phyloP scores from a whole-genome alignment of 2,329 filamentous ascomycete genomes.

The Fusarium redolens region DNA sequence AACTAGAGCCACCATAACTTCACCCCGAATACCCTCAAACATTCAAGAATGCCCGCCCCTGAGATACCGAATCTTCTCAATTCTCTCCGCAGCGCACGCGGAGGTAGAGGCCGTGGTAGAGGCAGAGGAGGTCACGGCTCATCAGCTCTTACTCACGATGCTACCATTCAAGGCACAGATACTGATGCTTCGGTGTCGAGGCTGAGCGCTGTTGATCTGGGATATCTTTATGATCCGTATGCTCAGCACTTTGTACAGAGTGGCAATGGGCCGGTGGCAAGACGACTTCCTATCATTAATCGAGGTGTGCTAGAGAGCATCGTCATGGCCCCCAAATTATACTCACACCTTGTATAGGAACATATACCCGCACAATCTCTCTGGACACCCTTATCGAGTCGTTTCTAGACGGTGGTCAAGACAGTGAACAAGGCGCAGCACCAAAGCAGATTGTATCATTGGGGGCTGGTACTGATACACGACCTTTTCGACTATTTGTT shows the following conservation, averaged over 20 bases:
- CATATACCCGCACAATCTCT: conserved; percentile 88
- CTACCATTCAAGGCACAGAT: conserved; percentile 87
- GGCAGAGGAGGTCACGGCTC: conserved; percentile 50
- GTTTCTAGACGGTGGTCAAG: conserved; percentile 68
- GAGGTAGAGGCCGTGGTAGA: conserved; percentile 47
- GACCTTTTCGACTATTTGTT: conserved; percentile 80
- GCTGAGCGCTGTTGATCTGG: conserved; percentile 85
- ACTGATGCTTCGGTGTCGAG: conserved; percentile 90
- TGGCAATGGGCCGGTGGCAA: conserved; percentile 59
- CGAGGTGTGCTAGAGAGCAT: conserved; percentile 69
- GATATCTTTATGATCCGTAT: conserved; percentile 87
- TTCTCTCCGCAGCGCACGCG: conserved; percentile 60
- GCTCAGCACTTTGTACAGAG: conserved; percentile 74
- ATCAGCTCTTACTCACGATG: conserved; percentile 67
- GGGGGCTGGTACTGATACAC: conserved; percentile 93
- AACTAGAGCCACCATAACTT: not conserved
- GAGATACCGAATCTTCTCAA: conserved; percentile 81
- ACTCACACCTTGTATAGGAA: conserved; percentile 68
- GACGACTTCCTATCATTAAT: conserved; percentile 92
- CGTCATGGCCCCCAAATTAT: not conserved
- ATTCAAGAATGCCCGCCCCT: conserved; percentile 70
- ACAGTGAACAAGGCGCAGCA: conserved; percentile 34
- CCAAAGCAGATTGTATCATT: conserved; percentile 87
- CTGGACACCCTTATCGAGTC: conserved; percentile 80
- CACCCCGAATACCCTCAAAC: conserved; percentile 11